A percentile compares a stretch with the other conserved stretches of the same genome.
Evolutionary conservation across 108 stramenopile genomes (phyloP).

Genomic region (Fragilariopsis cylindrus): DNA sequence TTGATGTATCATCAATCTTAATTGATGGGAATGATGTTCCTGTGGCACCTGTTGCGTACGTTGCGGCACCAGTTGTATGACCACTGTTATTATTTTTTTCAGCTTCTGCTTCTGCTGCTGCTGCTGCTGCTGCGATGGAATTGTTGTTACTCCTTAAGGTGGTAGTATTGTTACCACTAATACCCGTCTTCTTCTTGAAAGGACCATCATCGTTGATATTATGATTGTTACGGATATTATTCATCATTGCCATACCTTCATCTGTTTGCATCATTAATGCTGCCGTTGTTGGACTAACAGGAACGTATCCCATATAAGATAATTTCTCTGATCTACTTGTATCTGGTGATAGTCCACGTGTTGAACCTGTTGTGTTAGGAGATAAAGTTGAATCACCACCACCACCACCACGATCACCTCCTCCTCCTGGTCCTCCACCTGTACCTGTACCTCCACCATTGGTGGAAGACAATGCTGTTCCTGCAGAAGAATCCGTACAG

Average conservation of each 20-base stretch:
- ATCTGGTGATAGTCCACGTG: background rate
- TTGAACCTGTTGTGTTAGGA: background rate
- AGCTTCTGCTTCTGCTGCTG: no score
- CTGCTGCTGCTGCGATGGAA: background rate
- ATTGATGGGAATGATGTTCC: conserved; percentile 10
- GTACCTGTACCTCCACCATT: no score
- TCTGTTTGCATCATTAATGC: background rate
- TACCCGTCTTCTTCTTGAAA: no score
- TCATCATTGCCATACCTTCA: background rate
- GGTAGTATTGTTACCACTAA: background rate
- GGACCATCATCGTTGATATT: background rate
- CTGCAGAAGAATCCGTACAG: background rate
- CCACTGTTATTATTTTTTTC: background rate
- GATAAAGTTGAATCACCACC: background rate
- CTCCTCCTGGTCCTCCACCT: no score
- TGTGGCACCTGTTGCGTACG: background rate
- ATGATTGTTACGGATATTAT: background rate
- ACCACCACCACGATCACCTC: no score
- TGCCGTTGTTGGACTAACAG: conserved; percentile 14
- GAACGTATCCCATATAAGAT: conserved; percentile 12
- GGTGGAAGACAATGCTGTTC: background rate
- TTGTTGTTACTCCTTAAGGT: background rate
- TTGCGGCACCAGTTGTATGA: background rate
- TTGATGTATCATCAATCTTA: conserved; percentile 15
- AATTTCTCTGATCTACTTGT: background rate